phyloP scores from a whole-genome alignment of 2,329 filamentous ascomycete species.

The Nothomitra cinnamomea region DNA sequence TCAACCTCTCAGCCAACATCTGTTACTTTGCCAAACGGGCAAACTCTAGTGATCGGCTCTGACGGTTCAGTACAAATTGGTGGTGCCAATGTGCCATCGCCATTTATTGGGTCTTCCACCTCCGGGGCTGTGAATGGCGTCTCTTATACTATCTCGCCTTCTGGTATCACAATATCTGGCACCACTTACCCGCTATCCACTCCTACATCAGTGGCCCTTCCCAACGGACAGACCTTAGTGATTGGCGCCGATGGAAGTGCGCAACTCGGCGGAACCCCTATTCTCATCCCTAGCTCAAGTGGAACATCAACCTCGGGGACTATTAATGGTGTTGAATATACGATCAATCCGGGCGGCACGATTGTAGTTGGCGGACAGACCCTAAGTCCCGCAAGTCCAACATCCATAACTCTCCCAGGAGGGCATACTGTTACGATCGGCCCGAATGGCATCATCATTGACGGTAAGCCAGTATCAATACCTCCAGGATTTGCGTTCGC shows the following conservation, averaged over 20 bases:
- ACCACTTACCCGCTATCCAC: background rate
- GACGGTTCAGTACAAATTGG: background rate
- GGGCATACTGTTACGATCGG: background rate
- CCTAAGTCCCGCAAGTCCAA: background rate
- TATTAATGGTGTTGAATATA: background rate
- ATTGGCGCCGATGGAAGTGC: background rate
- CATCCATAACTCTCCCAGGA: background rate
- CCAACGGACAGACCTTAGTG: background rate
- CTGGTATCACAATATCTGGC: background rate
- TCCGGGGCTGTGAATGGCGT: background rate
- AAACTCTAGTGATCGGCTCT: background rate
- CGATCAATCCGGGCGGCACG: background rate
- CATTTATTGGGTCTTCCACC: background rate
- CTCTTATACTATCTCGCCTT: background rate
- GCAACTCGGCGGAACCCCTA: background rate
- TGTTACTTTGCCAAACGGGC: background rate
- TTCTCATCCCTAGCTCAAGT: background rate
- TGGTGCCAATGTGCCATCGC: background rate
- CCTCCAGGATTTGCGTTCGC: background rate
- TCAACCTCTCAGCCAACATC: background rate
- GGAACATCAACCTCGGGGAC: no score
- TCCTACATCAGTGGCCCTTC: background rate
- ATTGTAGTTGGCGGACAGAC: background rate
- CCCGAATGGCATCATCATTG: background rate
- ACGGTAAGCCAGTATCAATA: background rate